A percentile compares a stretch with the other conserved stretches of the same genome.
Conservation (phyloP, 192 early-diverging fungal species). For the Linnemannia elongata region DNA sequence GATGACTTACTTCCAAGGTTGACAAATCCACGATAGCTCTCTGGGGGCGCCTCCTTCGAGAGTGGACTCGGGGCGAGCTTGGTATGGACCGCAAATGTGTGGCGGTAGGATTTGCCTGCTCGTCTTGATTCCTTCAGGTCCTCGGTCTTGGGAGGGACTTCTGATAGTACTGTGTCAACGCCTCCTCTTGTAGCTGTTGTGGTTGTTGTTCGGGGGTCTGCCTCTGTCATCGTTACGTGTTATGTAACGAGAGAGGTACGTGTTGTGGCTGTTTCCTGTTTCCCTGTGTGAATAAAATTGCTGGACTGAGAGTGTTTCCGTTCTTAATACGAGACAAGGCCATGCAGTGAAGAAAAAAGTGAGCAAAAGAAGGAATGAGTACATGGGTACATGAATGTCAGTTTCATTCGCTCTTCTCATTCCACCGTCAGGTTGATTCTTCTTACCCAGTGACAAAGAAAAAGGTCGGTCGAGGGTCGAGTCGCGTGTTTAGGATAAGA, state of each 20-base stretch:
- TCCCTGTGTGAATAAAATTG: background rate
- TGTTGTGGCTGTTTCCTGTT: background rate
- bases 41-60: slow-evolving; percentile 87
- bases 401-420: background rate
- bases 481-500: background rate
- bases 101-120: slow-evolving; percentile 33
- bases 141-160: slow-evolving; percentile 27
- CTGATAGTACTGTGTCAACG: background rate
- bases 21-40: slow-evolving; percentile 88
- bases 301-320: background rate
- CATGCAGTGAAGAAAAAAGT: background rate
- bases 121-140: slow-evolving; percentile 27
- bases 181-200: background rate
- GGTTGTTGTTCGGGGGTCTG: background rate
- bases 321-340: background rate
- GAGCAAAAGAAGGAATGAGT: background rate
- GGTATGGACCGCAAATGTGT: slow-evolving; percentile 74
- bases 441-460: background rate
- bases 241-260: background rate
- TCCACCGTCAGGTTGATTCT: background rate
- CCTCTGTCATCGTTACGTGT: background rate
- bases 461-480: background rate
- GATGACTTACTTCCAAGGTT: slow-evolving; percentile 73
- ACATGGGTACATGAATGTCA: background rate
- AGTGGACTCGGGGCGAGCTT: slow-evolving; percentile 75